Evolutionary conservation across 495 filamentous ascomycete genomes (phyloP).

Genomic region (Hypoxylon subgilvum): DNA sequence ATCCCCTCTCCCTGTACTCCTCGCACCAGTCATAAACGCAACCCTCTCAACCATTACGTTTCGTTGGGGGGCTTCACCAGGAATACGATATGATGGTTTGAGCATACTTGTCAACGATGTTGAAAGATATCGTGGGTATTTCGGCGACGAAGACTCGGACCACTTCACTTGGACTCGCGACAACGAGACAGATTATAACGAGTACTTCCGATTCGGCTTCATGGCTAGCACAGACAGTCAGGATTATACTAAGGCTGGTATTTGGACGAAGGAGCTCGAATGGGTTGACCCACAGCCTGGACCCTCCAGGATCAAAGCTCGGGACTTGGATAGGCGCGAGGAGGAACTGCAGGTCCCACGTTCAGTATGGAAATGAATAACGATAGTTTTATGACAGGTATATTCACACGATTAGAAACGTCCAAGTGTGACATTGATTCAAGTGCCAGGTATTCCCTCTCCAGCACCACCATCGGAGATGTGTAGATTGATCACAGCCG

Average conservation of each 20-base stretch:
- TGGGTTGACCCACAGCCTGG: slow-evolving; percentile 67
- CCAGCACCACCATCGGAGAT: too few relatives aligned
- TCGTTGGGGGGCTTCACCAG: slow-evolving; percentile 59
- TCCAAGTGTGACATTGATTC: not conserved
- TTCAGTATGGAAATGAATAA: slow-evolving; percentile 25
- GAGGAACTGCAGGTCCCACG: slow-evolving; percentile 20
- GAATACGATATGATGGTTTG: slow-evolving; percentile 75
- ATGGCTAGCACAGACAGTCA: slow-evolving; percentile 70
- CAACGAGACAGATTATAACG: slow-evolving; percentile 51
- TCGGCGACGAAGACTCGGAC: slow-evolving; percentile 51
- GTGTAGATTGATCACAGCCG: too few relatives aligned
- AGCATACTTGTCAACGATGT: slow-evolving; percentile 94
- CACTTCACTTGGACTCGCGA: slow-evolving; percentile 56
- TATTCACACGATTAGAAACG: not conserved
- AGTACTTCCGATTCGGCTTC: slow-evolving; percentile 88
- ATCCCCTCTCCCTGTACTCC: slow-evolving; percentile 70
- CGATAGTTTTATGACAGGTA: slow-evolving; percentile 15
- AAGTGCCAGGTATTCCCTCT: not conserved
- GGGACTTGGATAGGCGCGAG: slow-evolving; percentile 24
- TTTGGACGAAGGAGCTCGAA: slow-evolving; percentile 70
- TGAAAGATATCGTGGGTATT: slow-evolving; percentile 74
- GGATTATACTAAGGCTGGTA: slow-evolving; percentile 82
- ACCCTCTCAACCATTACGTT: slow-evolving; percentile 58
- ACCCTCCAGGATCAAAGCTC: slow-evolving; percentile 47
- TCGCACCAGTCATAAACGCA: slow-evolving; percentile 50